Base-by-base conservation (phyloP, 2,329 filamentous ascomycete species). In the Fonsecaea monophora region DNA sequence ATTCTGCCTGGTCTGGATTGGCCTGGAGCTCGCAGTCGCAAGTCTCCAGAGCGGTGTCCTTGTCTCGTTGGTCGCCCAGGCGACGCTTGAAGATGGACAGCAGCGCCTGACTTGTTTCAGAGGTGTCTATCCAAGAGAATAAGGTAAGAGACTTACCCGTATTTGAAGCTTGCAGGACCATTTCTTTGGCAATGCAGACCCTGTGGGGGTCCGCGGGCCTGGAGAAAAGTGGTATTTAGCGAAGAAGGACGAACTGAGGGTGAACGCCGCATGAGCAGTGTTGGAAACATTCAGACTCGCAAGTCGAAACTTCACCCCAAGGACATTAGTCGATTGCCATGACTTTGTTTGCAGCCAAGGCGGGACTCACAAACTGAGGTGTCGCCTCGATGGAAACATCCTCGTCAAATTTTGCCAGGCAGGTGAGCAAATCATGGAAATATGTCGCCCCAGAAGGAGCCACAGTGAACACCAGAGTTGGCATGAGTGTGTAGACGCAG, bases 1-100 rank as follows among this genome's bases (percentile, higher is more conserved):
- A 89, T 77, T 88, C 83, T 18, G 83, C 78, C 71, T 85, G 82
- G 64, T 87, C 82, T 0, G 80, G 76, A 56, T 82, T 78, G 64
- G 89, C 86, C 69, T 86, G 83, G 5, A 90, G 77, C 68, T 82
- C 84, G 68, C 89, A 84, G 70, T 89, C 86, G 72, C 88, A 89
- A 13, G 83, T 80, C 69, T 89, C 87, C 54, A 89, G 83, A 2
- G 84, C 83, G 0, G 84, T 85, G 60, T 89, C 86, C 72, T 84
- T 83, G 30, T 87, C 84, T 68, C 83, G 79, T 0, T 79, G 77
- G 70, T 89, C 87, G 59, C 78, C 79, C 7, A 83, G 76, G 66
- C 86, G 82, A 3, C 84, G 83, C 73, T 87, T 88, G 79, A 90
- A 90, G 4, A 89, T 86, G 1, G 87, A 88, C 3, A 89, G 80